Base-by-base conservation (phyloP, 192 early-diverging fungal species). In the Mortierella hygrophila region DNA sequence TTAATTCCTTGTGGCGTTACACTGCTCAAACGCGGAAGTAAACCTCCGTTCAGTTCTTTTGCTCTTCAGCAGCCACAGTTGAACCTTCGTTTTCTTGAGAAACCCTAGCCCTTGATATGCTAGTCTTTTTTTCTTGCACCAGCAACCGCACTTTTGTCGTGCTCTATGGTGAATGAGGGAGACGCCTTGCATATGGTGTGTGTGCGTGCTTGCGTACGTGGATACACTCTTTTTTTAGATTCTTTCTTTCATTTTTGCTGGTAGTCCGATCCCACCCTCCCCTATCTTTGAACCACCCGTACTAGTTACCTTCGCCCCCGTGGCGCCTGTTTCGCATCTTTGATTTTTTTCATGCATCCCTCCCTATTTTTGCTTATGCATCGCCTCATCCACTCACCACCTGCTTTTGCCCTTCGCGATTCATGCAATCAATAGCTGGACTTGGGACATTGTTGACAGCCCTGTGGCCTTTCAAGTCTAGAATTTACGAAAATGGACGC, bases 401-500 rank as follows among this genome's bases (percentile, higher is more conserved):
- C 23, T 32, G 35, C 20, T 35, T 35, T 68, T 78, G 9, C 49
- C 41, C 21, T 46, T n/a, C 32, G 23, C n/a, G 23, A 65, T 65
- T 65, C 55, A 23, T 41, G 23, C 40, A 32, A 68, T 72, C 40
- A 32, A 68, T 72, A 86, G 84, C 41, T 44, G 74, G 68, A 46
- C 41, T 72, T 18, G 84, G 70, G 1, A 69, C 84, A 23, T 41
- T 86, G 49, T 70, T 81, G 72, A 78, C 84, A 1, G 65, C 81
- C 3, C 79, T 86, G 5, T 79, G 77, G 84, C 76, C 77, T 40
- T 86, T 81, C 29, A 71, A 86, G 63, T 86, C 84, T 35, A 77
- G 84, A 32, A 74, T 86, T 18, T 86, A 86, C 37, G 84, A 86
- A 37, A 80, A 81, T 63, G 79, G 78, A 5, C 47, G 84, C n/a